phyloP scores from a whole-genome alignment of 495 filamentous ascomycete genomes.

The Hypoxylon rickii region DNA sequence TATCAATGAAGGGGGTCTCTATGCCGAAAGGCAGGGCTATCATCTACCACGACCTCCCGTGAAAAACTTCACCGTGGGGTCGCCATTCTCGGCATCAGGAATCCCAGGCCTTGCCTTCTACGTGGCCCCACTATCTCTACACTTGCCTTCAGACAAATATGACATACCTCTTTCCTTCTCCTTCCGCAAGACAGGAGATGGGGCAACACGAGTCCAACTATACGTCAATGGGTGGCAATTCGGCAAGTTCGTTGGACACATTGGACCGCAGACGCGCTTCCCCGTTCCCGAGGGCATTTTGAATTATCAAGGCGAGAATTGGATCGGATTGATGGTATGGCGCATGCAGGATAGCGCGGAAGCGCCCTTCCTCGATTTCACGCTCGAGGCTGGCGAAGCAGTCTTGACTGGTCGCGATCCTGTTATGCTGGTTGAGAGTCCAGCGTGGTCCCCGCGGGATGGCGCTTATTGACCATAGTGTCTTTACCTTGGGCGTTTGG shows the following conservation, averaged over 20 bases:
- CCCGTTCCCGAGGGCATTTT: constrained; percentile 74
- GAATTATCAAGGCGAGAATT: constrained; percentile 67
- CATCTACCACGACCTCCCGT: constrained; percentile 67
- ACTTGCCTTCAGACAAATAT: constrained; percentile 56
- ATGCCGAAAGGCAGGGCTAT: constrained; percentile 70
- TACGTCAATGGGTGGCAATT: constrained; percentile 81
- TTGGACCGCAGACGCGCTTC: constrained; percentile 73
- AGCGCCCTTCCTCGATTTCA: constrained; percentile 59
- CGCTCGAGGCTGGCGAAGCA: constrained; percentile 52
- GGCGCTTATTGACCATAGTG: constrained; percentile 56
- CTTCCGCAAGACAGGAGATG: constrained; percentile 51
- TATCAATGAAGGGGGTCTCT: constrained; percentile 77
- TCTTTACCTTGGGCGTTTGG: too few relatives aligned
- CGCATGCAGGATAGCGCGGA: constrained; percentile 62
- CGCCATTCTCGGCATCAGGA: constrained; percentile 57
- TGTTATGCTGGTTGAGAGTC: constrained; percentile 55
- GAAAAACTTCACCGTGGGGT: constrained; percentile 49
- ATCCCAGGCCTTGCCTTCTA: constrained; percentile 67
- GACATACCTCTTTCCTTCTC: constrained; percentile 67
- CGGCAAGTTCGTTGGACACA: constrained; percentile 67
- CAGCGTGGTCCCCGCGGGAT: constrained; percentile 51
- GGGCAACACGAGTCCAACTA: constrained; percentile 60
- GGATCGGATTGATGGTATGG: constrained; percentile 66
- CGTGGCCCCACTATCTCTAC: constrained; percentile 60
- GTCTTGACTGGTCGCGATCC: constrained; percentile 59